Base-by-base conservation (phyloP, 106 monocot species). In the Alisma plantagoaquatica region DNA sequence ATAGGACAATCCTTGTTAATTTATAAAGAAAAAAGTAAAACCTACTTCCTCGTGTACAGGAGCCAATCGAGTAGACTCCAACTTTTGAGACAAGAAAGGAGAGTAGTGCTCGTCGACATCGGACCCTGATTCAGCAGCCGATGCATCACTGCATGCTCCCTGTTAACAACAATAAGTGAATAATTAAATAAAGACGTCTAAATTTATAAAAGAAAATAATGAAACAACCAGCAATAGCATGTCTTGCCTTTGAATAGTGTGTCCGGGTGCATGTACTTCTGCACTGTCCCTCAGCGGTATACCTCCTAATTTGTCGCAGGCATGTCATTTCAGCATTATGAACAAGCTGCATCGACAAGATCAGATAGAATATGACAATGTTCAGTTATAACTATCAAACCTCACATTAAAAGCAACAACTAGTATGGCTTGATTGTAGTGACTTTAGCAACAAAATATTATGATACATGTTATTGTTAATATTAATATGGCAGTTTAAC, bases 31-130 rank as follows among this genome's bases (percentile, higher is more conserved):
- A n/a, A n/a, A n/a, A n/a, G n/a, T n/a, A 14, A 51, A 29, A 57
- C 73, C 49, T 51, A 89, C 88, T 71, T 88, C 87, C 67, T 83
- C 83, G 52, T 67, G 70, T 46, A 89, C 76, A 10, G 88, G 83
- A 61, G 79, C 73, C 29, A 83, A 45, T 47, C 60, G 73, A 55
- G 30, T 57, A 57, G 50, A 62, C 19, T 70, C 73, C 49, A 66
- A 11, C 18, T 44, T 46, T 41, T 63, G 70, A 10, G 62, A 56
- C 56, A 61, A 25, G 53, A 61, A 23, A 32, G 82, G 77, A 70
- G 77, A 87, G 56, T 63, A 57, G 43, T 67, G 67, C 44, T 76
- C 73, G 68, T 83, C 79, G 43, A 70, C 41, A 48, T 83, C 87
- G 21, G 78, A 76, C 63, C 78, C 83, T 69, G 82, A 83, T 64